Percentiles rank a stretch among this genome's conserved stretches.
Evolutionary conservation across 495 filamentous ascomycete species (phyloP).

Genomic region (Tuber umbilicatum): DNA sequence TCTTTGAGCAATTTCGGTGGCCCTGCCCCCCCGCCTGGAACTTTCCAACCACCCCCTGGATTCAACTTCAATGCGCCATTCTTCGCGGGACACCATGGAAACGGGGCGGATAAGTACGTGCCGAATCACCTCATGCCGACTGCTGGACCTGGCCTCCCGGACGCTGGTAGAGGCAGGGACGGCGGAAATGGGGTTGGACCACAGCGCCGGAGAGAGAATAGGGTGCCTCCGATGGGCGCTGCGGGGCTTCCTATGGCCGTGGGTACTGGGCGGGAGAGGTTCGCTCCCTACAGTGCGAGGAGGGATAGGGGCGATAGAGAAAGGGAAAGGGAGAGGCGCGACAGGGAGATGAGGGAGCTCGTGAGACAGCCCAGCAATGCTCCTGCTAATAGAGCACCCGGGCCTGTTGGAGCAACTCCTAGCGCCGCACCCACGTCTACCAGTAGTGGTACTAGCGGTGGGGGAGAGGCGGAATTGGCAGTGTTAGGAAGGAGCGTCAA

Average conservation of each 20-base stretch:
- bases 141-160: slow-evolving; percentile 27
- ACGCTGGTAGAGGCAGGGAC: slow-evolving; percentile 24
- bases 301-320: slow-evolving; percentile 49
- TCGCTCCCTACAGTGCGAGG: slow-evolving; percentile 41
- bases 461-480: slow-evolving; percentile 60
- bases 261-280: slow-evolving; percentile 44
- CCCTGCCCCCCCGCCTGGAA: slow-evolving; percentile 52
- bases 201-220: slow-evolving; percentile 45
- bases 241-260: slow-evolving; percentile 19
- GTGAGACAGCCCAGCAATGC: slow-evolving; percentile 36
- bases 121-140: slow-evolving; percentile 32
- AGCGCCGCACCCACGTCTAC: slow-evolving; percentile 26
- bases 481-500: slow-evolving; percentile 85
- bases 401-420: slow-evolving; percentile 36
- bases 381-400: background rate
- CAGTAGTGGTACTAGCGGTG: slow-evolving; percentile 48
- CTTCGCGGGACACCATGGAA: slow-evolving; percentile 31
- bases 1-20: slow-evolving; percentile 27
- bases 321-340: slow-evolving; percentile 36
- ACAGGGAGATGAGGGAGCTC: slow-evolving; percentile 42
- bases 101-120: slow-evolving; percentile 33
- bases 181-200: slow-evolving; percentile 44
- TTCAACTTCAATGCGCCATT: slow-evolving; percentile 62
- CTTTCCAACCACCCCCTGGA: slow-evolving; percentile 60
- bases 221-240: slow-evolving; percentile 18